Evolutionary conservation across 148 eudicot genomes (phyloP), one percentile per base, ranked within the genome.

Genomic region (Dysphania ambrosioides): DNA sequence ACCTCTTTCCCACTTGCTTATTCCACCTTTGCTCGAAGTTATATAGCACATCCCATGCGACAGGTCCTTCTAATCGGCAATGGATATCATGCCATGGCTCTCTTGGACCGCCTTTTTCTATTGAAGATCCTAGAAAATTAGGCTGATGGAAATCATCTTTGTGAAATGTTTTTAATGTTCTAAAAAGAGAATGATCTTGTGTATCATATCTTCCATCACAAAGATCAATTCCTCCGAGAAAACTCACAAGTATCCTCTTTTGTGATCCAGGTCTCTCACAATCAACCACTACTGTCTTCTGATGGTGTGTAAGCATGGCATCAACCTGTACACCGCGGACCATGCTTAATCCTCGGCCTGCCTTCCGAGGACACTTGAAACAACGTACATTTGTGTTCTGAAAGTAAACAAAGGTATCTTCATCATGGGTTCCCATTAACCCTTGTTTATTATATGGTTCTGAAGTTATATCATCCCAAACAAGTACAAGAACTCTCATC

Each of bases 11-110:
- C 1, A 82, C 91, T 82, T 90, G 97, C 73, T 85, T 90, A 15
- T 2, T 75, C 97, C 97, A 93, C 71, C 97, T 81, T 42, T 93
- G 97, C 74, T 93, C 97, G 32, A 93, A 93, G 77, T 93, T 93
- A 79, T 87, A 87, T 64, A 93, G 57, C 19, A 93, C 96, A 63
- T 93, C 97, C 96, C 96, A 93, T 4, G 97, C 96, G 4, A 82
- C 89, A 3, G 91, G 97, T 26, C 97, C 97, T 76, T 93, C 97
- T 12, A 93, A 57, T 27, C 85, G 74, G 35, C 96, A 87, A 73
- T 93, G 97, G 24, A 93, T 85, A 67, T 93, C 97, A 75, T 93
- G 97, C 97, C 97, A 93, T 0, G 97, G 97, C 83, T 93, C 97
- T 67, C 97, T 80, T 19, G 97, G 97, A 35, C 97, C 97, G 9